phyloP scores from a whole-genome alignment of 208 protist species.

The Acanthamoeba comandoni region DNA sequence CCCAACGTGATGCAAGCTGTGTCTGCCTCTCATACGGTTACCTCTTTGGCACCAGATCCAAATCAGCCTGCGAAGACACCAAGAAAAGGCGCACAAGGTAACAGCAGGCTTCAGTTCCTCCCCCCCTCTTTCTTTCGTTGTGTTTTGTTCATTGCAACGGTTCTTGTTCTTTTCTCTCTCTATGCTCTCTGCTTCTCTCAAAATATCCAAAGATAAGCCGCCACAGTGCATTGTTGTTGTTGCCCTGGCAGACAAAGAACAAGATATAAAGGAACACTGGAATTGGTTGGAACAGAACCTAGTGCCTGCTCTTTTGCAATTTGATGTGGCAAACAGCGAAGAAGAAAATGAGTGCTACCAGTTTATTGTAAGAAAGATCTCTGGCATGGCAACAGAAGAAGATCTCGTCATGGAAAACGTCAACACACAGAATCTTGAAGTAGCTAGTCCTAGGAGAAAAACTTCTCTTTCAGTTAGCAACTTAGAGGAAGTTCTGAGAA shows the following conservation, averaged over 20 bases:
- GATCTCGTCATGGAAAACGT: not conserved
- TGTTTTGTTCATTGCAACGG: not conserved
- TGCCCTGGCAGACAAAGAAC: conserved; percentile 36
- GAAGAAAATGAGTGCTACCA: conserved; percentile 61
- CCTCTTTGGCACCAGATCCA: not conserved
- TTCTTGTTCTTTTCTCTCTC: no score
- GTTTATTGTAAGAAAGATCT: conserved; percentile 48
- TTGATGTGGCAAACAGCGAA: conserved; percentile 27
- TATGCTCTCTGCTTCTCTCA: not conserved
- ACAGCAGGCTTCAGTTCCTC: not conserved
- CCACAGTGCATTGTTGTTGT: conserved; percentile 30
- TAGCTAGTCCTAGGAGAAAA: no score
- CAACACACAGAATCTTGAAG: no score
- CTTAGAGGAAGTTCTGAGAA: no score
- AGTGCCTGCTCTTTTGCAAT: conserved; percentile 37
- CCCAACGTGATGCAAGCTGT: conserved; percentile 8
- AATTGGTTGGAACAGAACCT: conserved; percentile 20
- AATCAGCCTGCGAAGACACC: conserved; percentile 3
- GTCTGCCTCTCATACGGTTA: not conserved
- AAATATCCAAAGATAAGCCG: conserved; percentile 19
- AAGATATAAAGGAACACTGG: conserved; percentile 25
- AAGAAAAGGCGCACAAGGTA: not conserved
- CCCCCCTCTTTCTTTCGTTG: not conserved
- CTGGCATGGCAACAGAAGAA: conserved; percentile 55
- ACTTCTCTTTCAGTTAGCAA: no score